Percentiles rank a stretch among this genome's conserved stretches.
Evolutionary conservation across 2,329 filamentous ascomycete genomes (phyloP).

Genomic region (Paramyrothecium roridum): DNA sequence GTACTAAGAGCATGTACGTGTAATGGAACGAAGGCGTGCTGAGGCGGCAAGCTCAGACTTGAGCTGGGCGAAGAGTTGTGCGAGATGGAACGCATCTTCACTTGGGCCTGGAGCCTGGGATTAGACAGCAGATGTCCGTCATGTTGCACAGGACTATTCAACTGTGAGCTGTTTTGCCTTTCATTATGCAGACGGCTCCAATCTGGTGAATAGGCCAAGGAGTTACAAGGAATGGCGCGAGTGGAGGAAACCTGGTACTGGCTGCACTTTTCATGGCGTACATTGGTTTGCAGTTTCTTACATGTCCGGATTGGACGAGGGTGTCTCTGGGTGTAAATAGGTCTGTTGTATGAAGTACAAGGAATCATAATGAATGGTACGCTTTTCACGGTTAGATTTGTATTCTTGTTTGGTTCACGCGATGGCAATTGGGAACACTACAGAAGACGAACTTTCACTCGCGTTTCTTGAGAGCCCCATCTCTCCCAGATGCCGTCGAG

Average conservation of each 20-base stretch:
- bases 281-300: neutral
- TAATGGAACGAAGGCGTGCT: slow-evolving; percentile 23
- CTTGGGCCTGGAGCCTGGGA: neutral
- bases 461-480: too few species aligned
- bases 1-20: slow-evolving; percentile 56
- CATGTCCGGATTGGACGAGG: neutral
- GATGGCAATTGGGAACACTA: too few species aligned
- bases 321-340: neutral
- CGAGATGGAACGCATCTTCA: neutral
- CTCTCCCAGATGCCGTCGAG: too few species aligned
- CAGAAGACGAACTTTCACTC: too few species aligned
- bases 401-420: too few species aligned
- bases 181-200: too few species aligned
- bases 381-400: neutral
- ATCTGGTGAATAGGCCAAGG: too few species aligned
- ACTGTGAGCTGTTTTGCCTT: neutral
- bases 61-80: neutral
- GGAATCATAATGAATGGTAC: neutral
- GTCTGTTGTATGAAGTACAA: neutral
- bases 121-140: neutral
- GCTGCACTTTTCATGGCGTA: neutral
- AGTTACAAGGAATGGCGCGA: neutral
- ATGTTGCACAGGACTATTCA: neutral
- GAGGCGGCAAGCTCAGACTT: neutral
- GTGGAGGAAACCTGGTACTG: neutral